These are phyloP conservation scores for Prunus mira DNA, from an alignment of 306 rosid genomes.

Conservation along the genomic window DNA sequence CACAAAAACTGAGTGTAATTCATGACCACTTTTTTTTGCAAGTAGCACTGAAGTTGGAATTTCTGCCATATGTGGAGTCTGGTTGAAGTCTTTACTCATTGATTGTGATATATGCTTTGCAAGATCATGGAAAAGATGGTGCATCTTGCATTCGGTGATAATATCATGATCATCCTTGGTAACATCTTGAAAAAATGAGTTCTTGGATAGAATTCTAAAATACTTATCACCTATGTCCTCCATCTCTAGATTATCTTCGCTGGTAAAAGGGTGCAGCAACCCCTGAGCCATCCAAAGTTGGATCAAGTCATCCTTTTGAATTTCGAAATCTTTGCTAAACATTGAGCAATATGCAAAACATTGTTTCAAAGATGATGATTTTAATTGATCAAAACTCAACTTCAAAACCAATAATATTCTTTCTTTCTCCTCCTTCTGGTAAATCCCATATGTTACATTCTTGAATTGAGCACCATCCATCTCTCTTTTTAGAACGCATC, in stretches of 20 bases:
- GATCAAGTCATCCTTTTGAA: neutral
- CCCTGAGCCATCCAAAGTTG: neutral
- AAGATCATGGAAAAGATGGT: no score
- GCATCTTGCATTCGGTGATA: no score
- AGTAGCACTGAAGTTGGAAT: neutral
- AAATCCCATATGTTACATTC: neutral
- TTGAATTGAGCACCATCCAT: neutral
- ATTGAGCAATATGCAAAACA: neutral
- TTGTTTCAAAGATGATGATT: conserved; percentile 11
- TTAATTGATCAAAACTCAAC: conserved; percentile 11
- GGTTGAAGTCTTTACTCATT: neutral
- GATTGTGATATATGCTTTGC: no score
- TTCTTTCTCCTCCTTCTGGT: neutral
- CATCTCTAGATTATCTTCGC: neutral
- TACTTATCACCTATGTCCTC: conserved; percentile 19
- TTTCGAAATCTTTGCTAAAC: neutral
- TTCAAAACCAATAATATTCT: neutral
- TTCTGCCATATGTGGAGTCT: conserved; percentile 6
- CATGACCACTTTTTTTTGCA: neutral
- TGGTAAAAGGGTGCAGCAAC: neutral
- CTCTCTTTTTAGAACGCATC: neutral
- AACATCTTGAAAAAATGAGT: no score
- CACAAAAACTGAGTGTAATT: neutral
- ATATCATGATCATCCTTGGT: no score
- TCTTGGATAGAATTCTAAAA: no score